phyloP scores from a whole-genome alignment of 331 rosid species.

The Malus hybrid region DNA sequence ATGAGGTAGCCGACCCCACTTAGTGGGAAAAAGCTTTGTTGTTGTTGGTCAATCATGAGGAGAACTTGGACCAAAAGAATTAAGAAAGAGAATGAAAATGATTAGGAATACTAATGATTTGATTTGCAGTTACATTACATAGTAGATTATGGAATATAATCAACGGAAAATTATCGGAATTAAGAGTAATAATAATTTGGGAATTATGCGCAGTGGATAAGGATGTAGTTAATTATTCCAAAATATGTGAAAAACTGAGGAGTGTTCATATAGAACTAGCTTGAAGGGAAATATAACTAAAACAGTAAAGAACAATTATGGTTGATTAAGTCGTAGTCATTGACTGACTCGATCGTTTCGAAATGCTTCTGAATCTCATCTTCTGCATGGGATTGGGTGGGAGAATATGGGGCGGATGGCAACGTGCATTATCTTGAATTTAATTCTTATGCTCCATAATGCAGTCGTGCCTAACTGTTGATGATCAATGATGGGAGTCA shows the following conservation, averaged over 20 bases:
- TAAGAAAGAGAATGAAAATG: not conserved
- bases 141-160: not conserved
- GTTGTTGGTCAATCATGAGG: not conserved
- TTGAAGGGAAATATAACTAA: not conserved
- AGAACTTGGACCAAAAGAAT: not conserved
- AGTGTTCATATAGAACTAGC: not conserved
- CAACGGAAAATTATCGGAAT: not conserved
- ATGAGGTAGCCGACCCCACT: too few relatives aligned
- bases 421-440: not conserved
- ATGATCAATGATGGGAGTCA: not conserved
- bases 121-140: not conserved
- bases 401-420: not conserved
- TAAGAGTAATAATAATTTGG: not conserved
- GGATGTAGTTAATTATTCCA: not conserved
- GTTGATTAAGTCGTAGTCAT: not conserved
- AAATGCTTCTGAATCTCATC: not conserved
- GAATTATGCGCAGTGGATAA: slow-evolving; percentile 8
- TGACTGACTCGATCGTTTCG: not conserved
- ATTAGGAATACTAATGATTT: not conserved
- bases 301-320: too few relatives aligned
- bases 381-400: not conserved
- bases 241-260: not conserved
- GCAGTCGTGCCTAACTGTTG: not conserved
- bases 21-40: too few relatives aligned
- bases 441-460: not conserved